Conservation (phyloP, 2,329 filamentous ascomycete species). For the Paraconiothyrium sp. region DNA sequence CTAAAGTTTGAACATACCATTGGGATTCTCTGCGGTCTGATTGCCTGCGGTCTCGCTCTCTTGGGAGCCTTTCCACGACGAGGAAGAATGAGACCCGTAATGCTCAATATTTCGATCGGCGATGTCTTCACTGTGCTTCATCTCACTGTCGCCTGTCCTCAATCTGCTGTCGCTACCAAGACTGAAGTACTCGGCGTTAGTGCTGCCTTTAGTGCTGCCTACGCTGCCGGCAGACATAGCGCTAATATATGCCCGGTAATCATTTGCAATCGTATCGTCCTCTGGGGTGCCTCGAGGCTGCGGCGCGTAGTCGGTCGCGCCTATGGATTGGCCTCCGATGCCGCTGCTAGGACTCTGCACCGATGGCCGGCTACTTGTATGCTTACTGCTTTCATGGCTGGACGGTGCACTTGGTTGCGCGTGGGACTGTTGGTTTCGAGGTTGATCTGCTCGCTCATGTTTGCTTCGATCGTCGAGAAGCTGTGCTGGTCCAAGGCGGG, state of each 20-base stretch:
- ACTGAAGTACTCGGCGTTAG: constrained; percentile 28
- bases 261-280: constrained; percentile 29
- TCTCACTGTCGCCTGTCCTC: constrained; percentile 22
- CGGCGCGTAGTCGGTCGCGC: constrained; percentile 9
- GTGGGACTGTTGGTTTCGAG: background rate
- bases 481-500: constrained; percentile 7
- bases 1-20: background rate
- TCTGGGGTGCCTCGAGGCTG: constrained; percentile 6
- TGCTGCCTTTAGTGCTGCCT: constrained; percentile 14
- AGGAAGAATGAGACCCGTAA: constrained; percentile 18
- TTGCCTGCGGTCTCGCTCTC: background rate
- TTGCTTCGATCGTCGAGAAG: constrained; percentile 1
- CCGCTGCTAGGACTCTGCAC: constrained; percentile 21
- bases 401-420: background rate
- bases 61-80: constrained; percentile 16
- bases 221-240: constrained; percentile 24
- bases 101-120: constrained; percentile 40
- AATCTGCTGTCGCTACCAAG: constrained; percentile 31
- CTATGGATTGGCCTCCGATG: constrained; percentile 19
- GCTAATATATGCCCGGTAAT: constrained; percentile 34
- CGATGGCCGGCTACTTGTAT: background rate
- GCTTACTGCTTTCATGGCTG: background rate
- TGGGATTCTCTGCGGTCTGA: background rate
- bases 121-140: constrained; percentile 64
- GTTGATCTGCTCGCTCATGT: background rate